These are phyloP conservation scores for Mortierella sp. DNA, from an alignment of 371 early-diverging fungal species.

Conservation along the genomic window DNA sequence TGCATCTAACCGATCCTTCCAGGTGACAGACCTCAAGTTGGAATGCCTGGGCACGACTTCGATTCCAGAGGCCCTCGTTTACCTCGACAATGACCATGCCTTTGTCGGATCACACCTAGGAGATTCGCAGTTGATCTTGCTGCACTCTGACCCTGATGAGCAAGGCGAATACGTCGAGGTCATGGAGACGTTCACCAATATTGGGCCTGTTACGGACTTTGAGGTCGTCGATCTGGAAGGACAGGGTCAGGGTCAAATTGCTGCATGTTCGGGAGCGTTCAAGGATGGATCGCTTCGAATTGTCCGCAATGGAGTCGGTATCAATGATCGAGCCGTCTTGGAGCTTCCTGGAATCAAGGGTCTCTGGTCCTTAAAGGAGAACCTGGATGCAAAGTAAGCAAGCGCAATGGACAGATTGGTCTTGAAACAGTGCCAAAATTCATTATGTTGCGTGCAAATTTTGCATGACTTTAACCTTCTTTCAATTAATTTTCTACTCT, in stretches of 20 bases:
- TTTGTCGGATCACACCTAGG: slow-evolving; percentile 88
- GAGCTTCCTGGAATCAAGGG: slow-evolving; percentile 74
- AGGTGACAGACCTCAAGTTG: slow-evolving; percentile 57
- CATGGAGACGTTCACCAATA: slow-evolving; percentile 76
- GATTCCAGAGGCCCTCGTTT: slow-evolving; percentile 74
- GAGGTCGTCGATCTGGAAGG: slow-evolving; percentile 85
- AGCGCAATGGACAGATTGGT: neutral
- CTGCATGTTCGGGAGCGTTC: slow-evolving; percentile 88
- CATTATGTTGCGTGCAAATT: neutral
- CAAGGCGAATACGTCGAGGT: slow-evolving; percentile 62
- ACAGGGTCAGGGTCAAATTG: slow-evolving; percentile 83
- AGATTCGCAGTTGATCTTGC: slow-evolving; percentile 81
- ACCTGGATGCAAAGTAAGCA: slow-evolving; percentile 26
- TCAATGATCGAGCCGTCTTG: slow-evolving; percentile 71
- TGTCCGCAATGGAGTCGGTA: slow-evolving; percentile 91
- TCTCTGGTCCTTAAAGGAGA: slow-evolving; percentile 75
- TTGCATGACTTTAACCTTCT: too few species aligned
- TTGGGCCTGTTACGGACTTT: slow-evolving; percentile 92
- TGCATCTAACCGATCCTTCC: slow-evolving; percentile 4
- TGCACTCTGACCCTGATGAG: slow-evolving; percentile 57
- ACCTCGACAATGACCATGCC: slow-evolving; percentile 74
- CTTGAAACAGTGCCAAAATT: neutral
- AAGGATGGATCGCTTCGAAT: slow-evolving; percentile 84
- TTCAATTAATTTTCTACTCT: neutral
- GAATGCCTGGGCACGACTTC: slow-evolving; percentile 69